Conservation (phyloP, 345 rosid genomes). For the Eutrema yunnanense region DNA sequence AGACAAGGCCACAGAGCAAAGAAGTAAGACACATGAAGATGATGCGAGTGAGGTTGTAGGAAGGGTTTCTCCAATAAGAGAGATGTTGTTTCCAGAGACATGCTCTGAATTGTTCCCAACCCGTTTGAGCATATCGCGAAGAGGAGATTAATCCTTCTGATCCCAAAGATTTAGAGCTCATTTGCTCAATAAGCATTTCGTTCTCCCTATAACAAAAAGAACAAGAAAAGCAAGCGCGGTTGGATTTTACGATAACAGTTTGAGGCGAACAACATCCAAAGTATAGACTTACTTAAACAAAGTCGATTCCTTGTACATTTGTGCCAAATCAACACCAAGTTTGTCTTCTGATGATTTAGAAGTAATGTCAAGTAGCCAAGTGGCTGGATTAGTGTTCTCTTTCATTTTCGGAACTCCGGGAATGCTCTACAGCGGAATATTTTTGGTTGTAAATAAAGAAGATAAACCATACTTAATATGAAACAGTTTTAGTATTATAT, state of each 20-base stretch:
- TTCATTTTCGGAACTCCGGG: constrained; percentile 35
- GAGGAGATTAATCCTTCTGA: constrained; percentile 30
- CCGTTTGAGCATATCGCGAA: constrained; percentile 30
- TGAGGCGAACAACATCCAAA: not conserved
- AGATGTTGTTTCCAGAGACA: constrained; percentile 58
- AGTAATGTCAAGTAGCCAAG: constrained; percentile 50
- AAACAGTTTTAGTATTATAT: not conserved
- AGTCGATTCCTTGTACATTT: constrained; percentile 32
- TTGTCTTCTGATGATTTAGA: constrained; percentile 32
- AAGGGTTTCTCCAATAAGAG: constrained; percentile 62
- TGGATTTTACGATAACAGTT: not conserved
- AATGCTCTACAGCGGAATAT: constrained; percentile 15
- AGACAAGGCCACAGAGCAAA: constrained; percentile 37
- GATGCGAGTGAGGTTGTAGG: constrained; percentile 43
- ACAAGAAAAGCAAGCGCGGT: not conserved
- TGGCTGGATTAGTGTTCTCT: constrained; percentile 43
- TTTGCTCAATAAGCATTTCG: constrained; percentile 7
- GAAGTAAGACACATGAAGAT: constrained; percentile 18
- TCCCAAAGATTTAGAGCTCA: constrained; percentile 29
- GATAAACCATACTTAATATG: not conserved
- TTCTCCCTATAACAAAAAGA: constrained; percentile 23
- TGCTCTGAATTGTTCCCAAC: constrained; percentile 43
- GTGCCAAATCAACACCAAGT: constrained; percentile 37
- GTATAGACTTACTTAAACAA: constrained; percentile 24
- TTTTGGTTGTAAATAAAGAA: not conserved